Percentiles rank a stretch among this genome's conserved stretches.
Evolutionary conservation across 1,284 basidiomycete genomes (phyloP).

Genomic region (Ceratobasidium sp.): DNA sequence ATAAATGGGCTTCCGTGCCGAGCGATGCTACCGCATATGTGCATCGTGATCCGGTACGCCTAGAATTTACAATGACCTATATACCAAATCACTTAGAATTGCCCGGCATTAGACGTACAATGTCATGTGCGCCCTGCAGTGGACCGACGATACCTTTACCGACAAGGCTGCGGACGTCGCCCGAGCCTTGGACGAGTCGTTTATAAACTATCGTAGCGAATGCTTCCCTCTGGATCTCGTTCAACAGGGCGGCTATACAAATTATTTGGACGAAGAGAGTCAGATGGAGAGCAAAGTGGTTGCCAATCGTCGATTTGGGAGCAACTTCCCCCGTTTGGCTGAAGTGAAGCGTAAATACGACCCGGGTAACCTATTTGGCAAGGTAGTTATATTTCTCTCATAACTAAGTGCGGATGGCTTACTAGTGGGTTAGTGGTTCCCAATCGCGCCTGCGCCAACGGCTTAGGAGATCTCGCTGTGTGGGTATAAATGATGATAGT

Average conservation of each 20-base stretch:
- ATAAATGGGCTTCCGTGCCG: constrained; percentile 1
- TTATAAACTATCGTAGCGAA: neutral
- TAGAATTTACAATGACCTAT: neutral
- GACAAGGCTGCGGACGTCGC: neutral
- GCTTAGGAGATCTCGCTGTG: no score
- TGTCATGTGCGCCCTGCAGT: neutral
- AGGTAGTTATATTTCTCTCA: neutral
- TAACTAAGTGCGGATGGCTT: neutral
- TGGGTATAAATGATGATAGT: no score
- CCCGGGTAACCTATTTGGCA: constrained; percentile 43
- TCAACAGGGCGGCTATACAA: constrained; percentile 12
- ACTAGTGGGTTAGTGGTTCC: neutral
- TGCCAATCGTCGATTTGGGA: constrained; percentile 19
- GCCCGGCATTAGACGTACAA: constrained; percentile 1
- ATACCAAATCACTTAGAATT: neutral
- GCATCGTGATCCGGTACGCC: constrained; percentile 30
- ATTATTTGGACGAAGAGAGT: constrained; percentile 30
- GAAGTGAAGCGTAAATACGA: constrained; percentile 46
- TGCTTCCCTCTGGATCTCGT: neutral
- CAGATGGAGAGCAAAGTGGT: neutral
- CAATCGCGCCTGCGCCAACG: no score
- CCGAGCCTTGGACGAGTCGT: neutral
- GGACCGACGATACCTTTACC: neutral
- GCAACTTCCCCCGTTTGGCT: constrained; percentile 35
- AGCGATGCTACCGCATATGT: constrained; percentile 34